Evolutionary conservation across 768 basidiomycete species (phyloP).

Genomic region (Vararia minispora): DNA sequence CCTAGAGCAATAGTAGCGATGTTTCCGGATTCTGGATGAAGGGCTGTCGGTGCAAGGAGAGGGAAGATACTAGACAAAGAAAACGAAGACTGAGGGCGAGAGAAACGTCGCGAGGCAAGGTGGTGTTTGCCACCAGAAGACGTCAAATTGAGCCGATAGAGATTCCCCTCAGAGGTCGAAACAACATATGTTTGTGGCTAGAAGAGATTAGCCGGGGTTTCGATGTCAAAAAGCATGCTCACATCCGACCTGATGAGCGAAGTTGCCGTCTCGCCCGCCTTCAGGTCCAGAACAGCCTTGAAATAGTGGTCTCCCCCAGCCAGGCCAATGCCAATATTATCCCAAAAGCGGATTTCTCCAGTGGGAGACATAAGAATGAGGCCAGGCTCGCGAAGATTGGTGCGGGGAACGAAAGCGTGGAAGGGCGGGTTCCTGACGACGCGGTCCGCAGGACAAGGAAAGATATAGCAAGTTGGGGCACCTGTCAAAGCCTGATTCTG

Average conservation of each 20-base stretch:
- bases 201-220: slow-evolving; percentile 1
- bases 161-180: slow-evolving; percentile 54
- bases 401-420: slow-evolving; percentile 52
- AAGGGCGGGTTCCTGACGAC: slow-evolving; percentile 41
- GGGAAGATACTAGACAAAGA: slow-evolving; percentile 33
- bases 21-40: slow-evolving; percentile 42
- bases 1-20: slow-evolving; percentile 54
- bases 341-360: slow-evolving; percentile 80
- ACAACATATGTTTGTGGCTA: slow-evolving; percentile 58
- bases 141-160: slow-evolving; percentile 54
- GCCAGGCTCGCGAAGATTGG: slow-evolving; percentile 69
- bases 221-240: slow-evolving; percentile 18
- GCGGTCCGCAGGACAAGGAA: slow-evolving; percentile 50
- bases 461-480: slow-evolving; percentile 75
- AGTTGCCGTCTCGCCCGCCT: slow-evolving; percentile 47
- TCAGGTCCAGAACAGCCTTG: slow-evolving; percentile 36
- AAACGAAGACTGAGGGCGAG: slow-evolving; percentile 36
- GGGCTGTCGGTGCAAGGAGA: slow-evolving; percentile 30
- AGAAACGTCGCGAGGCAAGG: slow-evolving; percentile 46
- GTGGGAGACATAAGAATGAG: slow-evolving; percentile 64
- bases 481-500: slow-evolving; percentile 44
- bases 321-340: slow-evolving; percentile 73
- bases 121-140: slow-evolving; percentile 62
- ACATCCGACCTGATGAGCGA: slow-evolving; percentile 59
- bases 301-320: slow-evolving; percentile 66